Conservation (phyloP, 768 basidiomycete genomes). For the Tulasnella sp. region DNA sequence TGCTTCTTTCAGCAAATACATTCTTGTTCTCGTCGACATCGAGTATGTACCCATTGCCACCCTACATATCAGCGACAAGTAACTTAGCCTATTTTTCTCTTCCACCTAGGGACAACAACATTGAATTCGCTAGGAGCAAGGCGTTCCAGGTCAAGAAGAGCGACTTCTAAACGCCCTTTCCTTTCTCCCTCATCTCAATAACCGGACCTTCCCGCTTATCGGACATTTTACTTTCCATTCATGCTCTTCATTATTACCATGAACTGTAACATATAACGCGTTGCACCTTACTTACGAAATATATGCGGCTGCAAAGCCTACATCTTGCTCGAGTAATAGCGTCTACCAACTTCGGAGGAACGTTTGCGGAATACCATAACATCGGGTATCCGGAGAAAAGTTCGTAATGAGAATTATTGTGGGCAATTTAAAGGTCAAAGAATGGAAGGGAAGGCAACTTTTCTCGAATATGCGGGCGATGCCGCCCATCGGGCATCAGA, state of each 20-base stretch:
- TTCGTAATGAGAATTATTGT: too few species aligned
- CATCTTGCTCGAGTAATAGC: background rate
- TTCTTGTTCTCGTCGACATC: background rate
- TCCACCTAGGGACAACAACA: background rate
- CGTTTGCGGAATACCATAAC: too few species aligned
- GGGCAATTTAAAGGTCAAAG: too few species aligned
- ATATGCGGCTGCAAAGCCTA: background rate
- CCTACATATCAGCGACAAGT: background rate
- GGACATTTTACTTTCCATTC: background rate
- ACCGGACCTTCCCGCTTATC: background rate
- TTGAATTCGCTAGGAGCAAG: background rate
- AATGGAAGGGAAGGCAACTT: too few species aligned
- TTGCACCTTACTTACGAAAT: background rate
- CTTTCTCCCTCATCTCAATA: background rate
- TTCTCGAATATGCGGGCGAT: too few species aligned
- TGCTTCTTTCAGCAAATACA: background rate
- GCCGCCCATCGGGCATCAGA: too few species aligned
- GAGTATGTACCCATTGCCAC: background rate
- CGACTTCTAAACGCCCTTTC: background rate
- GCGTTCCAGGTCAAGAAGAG: constrained; percentile 5
- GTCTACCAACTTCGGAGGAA: too few species aligned
- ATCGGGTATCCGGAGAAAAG: too few species aligned
- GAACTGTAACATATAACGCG: background rate
- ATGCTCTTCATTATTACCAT: background rate
- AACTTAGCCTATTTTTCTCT: background rate